Evolutionary conservation across 2,329 filamentous ascomycete species (phyloP).

Genomic region (Penicillium sclerotigenum): DNA sequence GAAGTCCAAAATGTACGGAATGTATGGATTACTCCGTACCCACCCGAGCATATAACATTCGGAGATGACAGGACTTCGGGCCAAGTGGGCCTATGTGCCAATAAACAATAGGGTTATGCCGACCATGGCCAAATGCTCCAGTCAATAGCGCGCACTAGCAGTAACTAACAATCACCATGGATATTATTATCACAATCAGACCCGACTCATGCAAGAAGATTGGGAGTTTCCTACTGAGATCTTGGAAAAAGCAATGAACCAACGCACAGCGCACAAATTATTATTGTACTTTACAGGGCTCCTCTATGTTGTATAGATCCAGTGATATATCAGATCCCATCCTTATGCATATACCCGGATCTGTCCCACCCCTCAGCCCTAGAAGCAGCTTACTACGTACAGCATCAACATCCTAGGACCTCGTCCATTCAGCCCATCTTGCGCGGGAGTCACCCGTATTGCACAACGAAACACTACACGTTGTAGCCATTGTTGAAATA

Average conservation of each 20-base stretch:
- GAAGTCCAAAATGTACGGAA: not conserved
- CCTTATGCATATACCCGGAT: slow-evolving; percentile 9
- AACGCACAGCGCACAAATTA: not conserved
- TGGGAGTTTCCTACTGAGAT: not conserved
- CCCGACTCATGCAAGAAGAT: not conserved
- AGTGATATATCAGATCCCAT: slow-evolving; percentile 16
- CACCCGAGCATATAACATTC: not conserved
- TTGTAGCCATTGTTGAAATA: not conserved
- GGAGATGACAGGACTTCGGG: not conserved
- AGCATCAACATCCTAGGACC: not conserved
- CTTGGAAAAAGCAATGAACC: not conserved
- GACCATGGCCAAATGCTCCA: not conserved
- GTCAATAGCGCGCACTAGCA: not conserved
- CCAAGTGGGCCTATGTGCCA: not conserved
- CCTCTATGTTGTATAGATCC: not conserved
- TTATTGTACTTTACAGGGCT: not conserved
- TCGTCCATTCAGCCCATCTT: not conserved
- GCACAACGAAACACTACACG: not conserved
- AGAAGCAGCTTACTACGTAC: not conserved
- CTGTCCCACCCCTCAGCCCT: slow-evolving; percentile 1
- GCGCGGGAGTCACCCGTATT: not conserved
- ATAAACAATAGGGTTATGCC: not conserved
- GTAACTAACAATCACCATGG: slow-evolving; percentile 1
- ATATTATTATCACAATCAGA: not conserved
- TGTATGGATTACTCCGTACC: not conserved